Conservation (phyloP, 306 rosid genomes). For the Malus asiatica region DNA sequence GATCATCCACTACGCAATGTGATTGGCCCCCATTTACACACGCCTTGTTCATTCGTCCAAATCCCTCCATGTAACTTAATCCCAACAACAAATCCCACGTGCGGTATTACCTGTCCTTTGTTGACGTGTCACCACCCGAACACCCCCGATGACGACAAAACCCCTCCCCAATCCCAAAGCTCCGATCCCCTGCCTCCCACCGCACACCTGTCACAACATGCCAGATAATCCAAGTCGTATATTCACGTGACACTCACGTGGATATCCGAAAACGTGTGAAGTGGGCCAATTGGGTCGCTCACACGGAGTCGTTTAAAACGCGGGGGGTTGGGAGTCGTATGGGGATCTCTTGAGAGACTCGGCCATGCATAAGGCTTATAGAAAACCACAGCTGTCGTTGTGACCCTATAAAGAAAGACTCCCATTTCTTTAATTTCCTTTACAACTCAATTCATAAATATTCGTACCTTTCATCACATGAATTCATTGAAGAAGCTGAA, state of each 20-base stretch:
- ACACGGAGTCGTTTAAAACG: neutral
- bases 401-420: neutral
- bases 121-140: neutral
- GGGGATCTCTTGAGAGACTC: neutral
- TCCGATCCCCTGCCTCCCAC: neutral
- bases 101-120: neutral
- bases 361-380: neutral
- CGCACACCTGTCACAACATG: neutral
- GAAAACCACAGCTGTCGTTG: conserved; percentile 2
- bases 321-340: neutral
- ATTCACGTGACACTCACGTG: neutral
- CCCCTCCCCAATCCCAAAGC: no score
- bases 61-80: neutral
- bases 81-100: neutral
- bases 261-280: neutral
- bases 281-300: no score
- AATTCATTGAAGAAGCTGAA: no score
- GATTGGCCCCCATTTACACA: neutral
- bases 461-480: no score
- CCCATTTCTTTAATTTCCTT: neutral
- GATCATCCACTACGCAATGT: neutral
- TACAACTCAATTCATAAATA: neutral
- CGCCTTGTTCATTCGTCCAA: neutral
- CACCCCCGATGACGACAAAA: no score
- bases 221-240: neutral